Percentiles rank a stretch among this genome's conserved stretches.
Evolutionary conservation across 78 protist species (phyloP).

Genomic region (Dictyostelium brefeldianum): DNA sequence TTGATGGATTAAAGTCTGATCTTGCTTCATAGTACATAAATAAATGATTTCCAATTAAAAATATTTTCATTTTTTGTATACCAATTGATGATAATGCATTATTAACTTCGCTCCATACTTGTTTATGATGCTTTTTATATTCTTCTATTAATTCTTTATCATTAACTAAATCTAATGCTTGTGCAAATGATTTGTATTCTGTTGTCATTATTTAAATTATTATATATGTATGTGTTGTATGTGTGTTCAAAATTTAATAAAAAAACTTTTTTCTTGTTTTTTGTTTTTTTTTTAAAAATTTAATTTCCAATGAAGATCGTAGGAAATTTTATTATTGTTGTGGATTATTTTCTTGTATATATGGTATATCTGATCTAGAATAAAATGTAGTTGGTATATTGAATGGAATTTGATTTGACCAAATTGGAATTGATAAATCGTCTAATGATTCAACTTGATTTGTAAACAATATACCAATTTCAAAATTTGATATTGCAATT

Average conservation of each 20-base stretch:
- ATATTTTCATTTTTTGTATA: conserved; percentile 61
- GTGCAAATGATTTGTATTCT: conserved; percentile 58
- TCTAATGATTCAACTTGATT: not conserved
- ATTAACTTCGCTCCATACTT: conserved; percentile 69
- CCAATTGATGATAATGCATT: conserved; percentile 36
- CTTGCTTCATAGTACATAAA: conserved; percentile 69
- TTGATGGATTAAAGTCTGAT: conserved; percentile 33
- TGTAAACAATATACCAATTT: conserved; percentile 41
- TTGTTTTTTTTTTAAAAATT: not conserved
- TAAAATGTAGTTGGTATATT: conserved; percentile 9
- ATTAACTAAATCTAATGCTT: conserved; percentile 65
- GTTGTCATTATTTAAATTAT: not conserved
- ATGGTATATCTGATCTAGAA: not conserved
- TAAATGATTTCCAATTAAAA: conserved; percentile 39
- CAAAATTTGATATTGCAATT: conserved; percentile 40
- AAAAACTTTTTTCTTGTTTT: not conserved
- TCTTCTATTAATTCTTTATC: conserved; percentile 57
- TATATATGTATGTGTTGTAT: not conserved
- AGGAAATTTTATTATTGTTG: not conserved
- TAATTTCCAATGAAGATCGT: not conserved
- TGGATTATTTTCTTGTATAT: not conserved
- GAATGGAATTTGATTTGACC: conserved; percentile 17
- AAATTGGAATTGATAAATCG: conserved; percentile 3
- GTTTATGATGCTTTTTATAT: conserved; percentile 54
- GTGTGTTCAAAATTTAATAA: not conserved